Evolutionary conservation across 306 rosid species (phyloP), one percentile per base, ranked within the genome.

Genomic region (Begonia fuchsioides): DNA sequence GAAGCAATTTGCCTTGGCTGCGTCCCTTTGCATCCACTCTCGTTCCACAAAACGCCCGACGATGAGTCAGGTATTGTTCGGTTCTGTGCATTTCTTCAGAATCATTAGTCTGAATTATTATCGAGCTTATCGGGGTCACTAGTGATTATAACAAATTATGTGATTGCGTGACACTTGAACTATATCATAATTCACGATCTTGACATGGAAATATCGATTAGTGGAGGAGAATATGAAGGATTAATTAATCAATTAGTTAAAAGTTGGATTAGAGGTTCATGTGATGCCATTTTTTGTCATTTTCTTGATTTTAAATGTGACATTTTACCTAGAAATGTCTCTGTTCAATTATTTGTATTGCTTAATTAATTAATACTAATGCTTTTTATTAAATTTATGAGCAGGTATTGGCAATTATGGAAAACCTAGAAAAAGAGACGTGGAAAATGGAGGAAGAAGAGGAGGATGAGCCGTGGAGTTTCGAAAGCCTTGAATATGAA

Each of bases 371-470:
- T 17, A 15, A 15, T 9, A 35, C 3, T 13, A n/a, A 2, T 17
- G 19, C 5, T 13, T 2, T 5, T 8, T 54, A 43, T 43, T 5
- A 47, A 38, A 5, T 45, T 2, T 55, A 26, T 55, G 62, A 55
- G 13, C 66, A 92, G 98, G 79, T 85, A 51, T 43, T 92, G 55
- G 85, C 79, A 60, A 78, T 77, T 11, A 77, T 85, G 94, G 98
- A 58, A 44, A 77, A 81, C 2, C 54, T 60, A 1, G 85, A 90
- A 49, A 40, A 43, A 17, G 96, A 85, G 68, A 75, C 66, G 19
- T 92, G 96, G 98, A 75, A 67, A 70, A 79, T 85, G 85, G 81
- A 85, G 49, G 96, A 79, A 68, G 87, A 76, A 40, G 92, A 76
- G 61, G 77, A 77, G 26, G 93, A 81, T 14, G 92, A 79, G 49